Conservation (phyloP, 768 basidiomycete genomes). For the Lyophyllum atratum region DNA sequence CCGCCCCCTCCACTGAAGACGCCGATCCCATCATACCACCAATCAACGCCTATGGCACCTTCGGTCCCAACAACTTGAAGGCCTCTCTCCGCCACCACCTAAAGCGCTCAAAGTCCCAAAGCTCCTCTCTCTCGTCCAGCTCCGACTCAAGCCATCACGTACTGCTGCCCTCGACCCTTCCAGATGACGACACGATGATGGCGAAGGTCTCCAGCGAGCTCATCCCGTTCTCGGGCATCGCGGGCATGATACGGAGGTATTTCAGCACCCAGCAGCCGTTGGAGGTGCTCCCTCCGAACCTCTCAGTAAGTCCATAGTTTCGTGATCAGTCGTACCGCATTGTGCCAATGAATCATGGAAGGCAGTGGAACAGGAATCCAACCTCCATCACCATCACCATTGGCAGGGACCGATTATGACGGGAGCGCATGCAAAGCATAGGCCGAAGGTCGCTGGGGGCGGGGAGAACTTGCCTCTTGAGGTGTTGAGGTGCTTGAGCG, state of each 20-base stretch:
- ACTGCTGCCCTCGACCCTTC: constrained; percentile 41
- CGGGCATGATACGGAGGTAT: constrained; percentile 24
- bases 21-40: constrained; percentile 42
- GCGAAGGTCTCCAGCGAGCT: constrained; percentile 36
- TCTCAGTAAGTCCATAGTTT: constrained; percentile 6
- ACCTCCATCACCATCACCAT: constrained; percentile 12
- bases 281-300: constrained; percentile 19
- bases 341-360: background rate
- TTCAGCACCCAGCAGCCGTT: constrained; percentile 12
- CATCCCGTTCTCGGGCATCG: constrained; percentile 39
- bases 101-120: constrained; percentile 13
- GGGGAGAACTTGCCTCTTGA: constrained; percentile 64
- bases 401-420: constrained; percentile 42
- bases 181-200: constrained; percentile 23
- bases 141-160: constrained; percentile 29
- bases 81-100: constrained; percentile 16
- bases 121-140: constrained; percentile 17
- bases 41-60: constrained; percentile 52
- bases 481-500: constrained; percentile 53
- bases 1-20: background rate
- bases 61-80: no score
- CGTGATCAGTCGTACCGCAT: background rate
- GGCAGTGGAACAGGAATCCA: background rate
- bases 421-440: constrained; percentile 32
- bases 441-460: constrained; percentile 35